Percentiles rank a stretch among this genome's conserved stretches.
Evolutionary conservation across 139 green algal species (phyloP).

Genomic region (Chlorella ohadii): DNA sequence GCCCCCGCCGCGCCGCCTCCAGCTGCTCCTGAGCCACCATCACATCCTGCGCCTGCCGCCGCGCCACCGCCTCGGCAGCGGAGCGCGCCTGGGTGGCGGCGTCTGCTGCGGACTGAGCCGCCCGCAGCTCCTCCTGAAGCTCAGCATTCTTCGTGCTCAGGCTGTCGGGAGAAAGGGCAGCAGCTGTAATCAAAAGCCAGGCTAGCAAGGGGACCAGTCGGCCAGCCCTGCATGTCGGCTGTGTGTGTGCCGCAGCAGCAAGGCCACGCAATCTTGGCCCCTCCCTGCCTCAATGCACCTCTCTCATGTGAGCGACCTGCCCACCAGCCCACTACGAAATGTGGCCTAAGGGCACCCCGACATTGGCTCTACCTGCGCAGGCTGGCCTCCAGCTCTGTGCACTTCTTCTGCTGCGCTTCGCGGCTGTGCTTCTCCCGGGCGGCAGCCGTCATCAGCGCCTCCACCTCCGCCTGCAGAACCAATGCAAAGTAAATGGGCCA

Average conservation of each 20-base stretch:
- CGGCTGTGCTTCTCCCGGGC: conserved; percentile 17
- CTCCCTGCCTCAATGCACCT: no score
- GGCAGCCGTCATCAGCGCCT: conserved; percentile 1
- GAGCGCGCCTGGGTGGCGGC: not conserved
- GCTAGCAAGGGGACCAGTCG: no score
- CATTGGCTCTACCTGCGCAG: no score
- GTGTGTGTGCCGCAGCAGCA: no score
- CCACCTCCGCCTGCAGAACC: conserved; percentile 16
- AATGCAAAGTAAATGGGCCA: no score
- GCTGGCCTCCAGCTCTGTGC: conserved; percentile 25
- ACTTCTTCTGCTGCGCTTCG: conserved; percentile 21
- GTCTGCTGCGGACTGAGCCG: not conserved
- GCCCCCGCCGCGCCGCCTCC: conserved; percentile 7
- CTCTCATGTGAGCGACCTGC: no score
- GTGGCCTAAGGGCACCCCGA: no score
- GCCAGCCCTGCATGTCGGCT: no score
- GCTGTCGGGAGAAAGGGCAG: not conserved
- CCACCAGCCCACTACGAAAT: no score
- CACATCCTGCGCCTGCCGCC: conserved; percentile 7
- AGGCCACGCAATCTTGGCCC: no score
- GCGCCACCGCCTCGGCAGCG: not conserved
- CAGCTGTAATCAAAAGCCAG: no score
- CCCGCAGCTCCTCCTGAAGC: conserved; percentile 7
- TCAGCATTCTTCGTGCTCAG: not conserved
- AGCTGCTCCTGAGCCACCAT: conserved; percentile 13